Base-by-base conservation (phyloP, 2,329 filamentous ascomycete species). In the Fusarium chlamydosporum region DNA sequence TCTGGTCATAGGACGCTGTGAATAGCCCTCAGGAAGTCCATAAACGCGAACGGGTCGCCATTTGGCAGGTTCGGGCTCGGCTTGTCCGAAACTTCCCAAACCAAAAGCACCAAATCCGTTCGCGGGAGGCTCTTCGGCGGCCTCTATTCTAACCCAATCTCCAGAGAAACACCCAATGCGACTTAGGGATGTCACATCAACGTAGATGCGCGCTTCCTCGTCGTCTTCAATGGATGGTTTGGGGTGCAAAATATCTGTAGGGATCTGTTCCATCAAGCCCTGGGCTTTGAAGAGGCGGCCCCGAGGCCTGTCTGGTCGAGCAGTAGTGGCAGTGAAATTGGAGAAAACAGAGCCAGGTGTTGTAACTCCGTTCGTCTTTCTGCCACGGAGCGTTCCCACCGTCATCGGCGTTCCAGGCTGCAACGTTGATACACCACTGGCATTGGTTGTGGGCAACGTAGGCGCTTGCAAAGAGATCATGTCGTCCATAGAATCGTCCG, bases 111-210 rank as follows among this genome's bases (percentile, higher is more conserved):
- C 91, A 70, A 88, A 88, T 18, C 85, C 91, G 77, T 88, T 91
- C 16, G 83, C 81, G 23, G 87, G 91, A 61, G 92, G 91, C 75
- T 94, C 92, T 69, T 92, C 86, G 0, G 92, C 87, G 7, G 88
- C 85, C 79, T 97, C 93, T 12, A 97, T 84, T 23, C 91, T 90
- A 12, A 97, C 93, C 96, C 96, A 99, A 76, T 99, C 96, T 31
- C 96, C 96, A 1, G 95, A 98, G 76, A 99, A 99, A 78, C 95
- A 98, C 16, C 95, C 94, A 55, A 99, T 91, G 72, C 94, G 94
- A 15, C 93, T 91, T 20, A 99, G 81, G 2, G 93, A 92, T 59
- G 88, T 90, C 9, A 96, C 91, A 73, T 97, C 94, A 7, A 99
- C 94, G 74, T 95, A 99, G 3, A 98, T 87, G 47, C 96, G 89